Evolutionary conservation across 768 basidiomycete genomes (phyloP).

Genomic region (Punctularia strigosozonata): DNA sequence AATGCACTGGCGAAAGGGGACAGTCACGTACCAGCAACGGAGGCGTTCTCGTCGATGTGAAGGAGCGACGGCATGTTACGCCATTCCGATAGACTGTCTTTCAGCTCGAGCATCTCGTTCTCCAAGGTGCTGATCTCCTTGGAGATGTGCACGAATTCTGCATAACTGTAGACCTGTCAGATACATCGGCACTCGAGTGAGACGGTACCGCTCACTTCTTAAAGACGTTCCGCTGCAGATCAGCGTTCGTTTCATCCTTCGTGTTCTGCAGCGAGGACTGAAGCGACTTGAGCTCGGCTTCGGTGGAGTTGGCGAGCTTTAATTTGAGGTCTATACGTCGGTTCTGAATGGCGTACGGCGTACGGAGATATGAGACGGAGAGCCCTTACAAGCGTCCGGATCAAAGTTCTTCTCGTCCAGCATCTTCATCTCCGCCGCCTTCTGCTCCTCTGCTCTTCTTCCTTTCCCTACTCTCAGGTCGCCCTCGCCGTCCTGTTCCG

Average conservation of each 20-base stretch:
- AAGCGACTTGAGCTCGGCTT: constrained; percentile 64
- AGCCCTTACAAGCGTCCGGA: constrained; percentile 71
- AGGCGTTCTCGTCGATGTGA: constrained; percentile 77
- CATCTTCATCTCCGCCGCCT: constrained; percentile 40
- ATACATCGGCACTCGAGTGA: constrained; percentile 52
- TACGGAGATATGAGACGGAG: neutral
- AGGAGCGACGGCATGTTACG: constrained; percentile 90
- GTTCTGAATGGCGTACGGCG: neutral
- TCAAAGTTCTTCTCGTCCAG: constrained; percentile 78
- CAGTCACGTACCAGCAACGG: constrained; percentile 33
- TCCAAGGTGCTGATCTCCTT: constrained; percentile 95
- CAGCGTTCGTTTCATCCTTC: constrained; percentile 62
- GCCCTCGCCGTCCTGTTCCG: constrained; percentile 37
- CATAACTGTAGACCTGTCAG: constrained; percentile 48
- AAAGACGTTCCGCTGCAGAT: constrained; percentile 88
- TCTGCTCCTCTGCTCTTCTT: constrained; percentile 49
- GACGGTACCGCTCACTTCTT: constrained; percentile 52
- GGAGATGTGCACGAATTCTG: constrained; percentile 92
- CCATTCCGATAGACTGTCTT: constrained; percentile 90
- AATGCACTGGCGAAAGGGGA: constrained; percentile 5
- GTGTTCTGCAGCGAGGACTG: constrained; percentile 65
- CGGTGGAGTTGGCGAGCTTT: constrained; percentile 85
- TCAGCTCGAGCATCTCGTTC: constrained; percentile 95
- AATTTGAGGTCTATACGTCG: constrained; percentile 51
- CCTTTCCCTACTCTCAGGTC: constrained; percentile 24